Conservation (phyloP, 2,329 filamentous ascomycete species). For the Sarocladium kiliense region DNA sequence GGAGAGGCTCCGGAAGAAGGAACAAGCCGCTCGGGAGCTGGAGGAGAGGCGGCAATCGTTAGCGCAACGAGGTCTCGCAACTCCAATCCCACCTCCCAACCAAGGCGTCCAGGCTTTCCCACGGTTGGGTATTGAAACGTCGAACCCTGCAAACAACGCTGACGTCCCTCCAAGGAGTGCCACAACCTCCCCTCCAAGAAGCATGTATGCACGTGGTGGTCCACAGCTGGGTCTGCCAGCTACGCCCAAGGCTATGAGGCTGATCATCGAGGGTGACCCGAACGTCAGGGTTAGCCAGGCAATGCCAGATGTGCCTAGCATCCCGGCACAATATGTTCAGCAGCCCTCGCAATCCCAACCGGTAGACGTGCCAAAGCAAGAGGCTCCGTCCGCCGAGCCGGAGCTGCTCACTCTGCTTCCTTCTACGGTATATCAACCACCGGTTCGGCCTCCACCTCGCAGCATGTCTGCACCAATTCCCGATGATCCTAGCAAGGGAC, state of each 20-base stretch:
- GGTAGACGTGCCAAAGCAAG: conserved; percentile 14
- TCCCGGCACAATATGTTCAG: conserved; percentile 43
- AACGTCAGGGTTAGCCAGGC: conserved; percentile 28
- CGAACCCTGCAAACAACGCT: conserved; percentile 34
- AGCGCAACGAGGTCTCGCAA: conserved; percentile 72
- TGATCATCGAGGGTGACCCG: conserved; percentile 61
- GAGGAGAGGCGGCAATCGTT: conserved; percentile 84
- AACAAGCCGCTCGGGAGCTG: conserved; percentile 75
- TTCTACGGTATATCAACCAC: conserved; percentile 57
- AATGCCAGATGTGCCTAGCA: conserved; percentile 51
- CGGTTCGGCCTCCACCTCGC: conserved; percentile 44
- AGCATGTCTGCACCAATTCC: conserved; percentile 57
- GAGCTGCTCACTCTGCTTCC: conserved; percentile 45
- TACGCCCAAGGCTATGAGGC: conserved; percentile 85
- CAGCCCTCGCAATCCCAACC: conserved; percentile 30
- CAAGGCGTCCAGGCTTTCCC: conserved; percentile 26
- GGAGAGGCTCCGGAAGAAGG: conserved; percentile 63
- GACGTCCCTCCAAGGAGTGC: conserved; percentile 56
- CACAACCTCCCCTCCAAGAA: conserved; percentile 50
- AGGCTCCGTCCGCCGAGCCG: conserved; percentile 18
- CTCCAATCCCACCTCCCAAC: conserved; percentile 71
- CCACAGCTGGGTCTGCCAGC: conserved; percentile 75
- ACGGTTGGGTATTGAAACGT: conserved; percentile 31
- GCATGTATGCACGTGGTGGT: conserved; percentile 43
- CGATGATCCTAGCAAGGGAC: conserved; percentile 26